Evolutionary conservation across 2,329 filamentous ascomycete genomes (phyloP).

Genomic region (Colletotrichum sublineola): DNA sequence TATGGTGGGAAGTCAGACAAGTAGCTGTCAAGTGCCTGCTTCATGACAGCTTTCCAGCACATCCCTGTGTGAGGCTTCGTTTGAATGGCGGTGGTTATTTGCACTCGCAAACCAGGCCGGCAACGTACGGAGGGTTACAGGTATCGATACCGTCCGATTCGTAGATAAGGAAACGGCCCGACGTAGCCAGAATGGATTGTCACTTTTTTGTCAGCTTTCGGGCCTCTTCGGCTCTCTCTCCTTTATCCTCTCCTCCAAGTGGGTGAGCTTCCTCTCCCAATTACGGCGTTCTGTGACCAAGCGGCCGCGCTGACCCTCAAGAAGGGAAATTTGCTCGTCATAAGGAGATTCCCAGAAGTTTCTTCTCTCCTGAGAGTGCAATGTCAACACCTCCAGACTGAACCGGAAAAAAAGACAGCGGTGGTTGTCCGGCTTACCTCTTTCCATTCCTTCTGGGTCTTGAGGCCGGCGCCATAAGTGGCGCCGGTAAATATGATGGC

Average conservation of each 20-base stretch:
- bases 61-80: background rate
- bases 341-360: conserved; percentile 55
- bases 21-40: no score
- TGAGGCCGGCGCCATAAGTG: conserved; percentile 64
- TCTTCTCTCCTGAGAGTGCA: conserved; percentile 48
- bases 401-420: background rate
- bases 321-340: conserved; percentile 60
- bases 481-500: conserved; percentile 62
- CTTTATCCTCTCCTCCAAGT: conserved; percentile 55
- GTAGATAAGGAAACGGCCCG: background rate
- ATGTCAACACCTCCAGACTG: background rate
- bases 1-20: background rate
- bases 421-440: conserved; percentile 50
- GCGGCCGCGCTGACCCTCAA: conserved; percentile 57
- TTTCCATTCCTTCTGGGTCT: conserved; percentile 61
- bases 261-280: conserved; percentile 58
- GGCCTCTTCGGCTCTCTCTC: conserved; percentile 50
- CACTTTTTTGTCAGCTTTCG: conserved; percentile 9
- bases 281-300: conserved; percentile 55
- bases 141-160: background rate
- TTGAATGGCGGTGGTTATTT: background rate
- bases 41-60: background rate
- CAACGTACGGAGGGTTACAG: background rate
- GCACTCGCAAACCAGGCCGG: conserved; percentile 1
- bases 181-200: background rate